Evolutionary conservation across 2,329 filamentous ascomycete species (phyloP), one percentile per base, ranked within the genome.

Genomic region (Calonectria honghensis): DNA sequence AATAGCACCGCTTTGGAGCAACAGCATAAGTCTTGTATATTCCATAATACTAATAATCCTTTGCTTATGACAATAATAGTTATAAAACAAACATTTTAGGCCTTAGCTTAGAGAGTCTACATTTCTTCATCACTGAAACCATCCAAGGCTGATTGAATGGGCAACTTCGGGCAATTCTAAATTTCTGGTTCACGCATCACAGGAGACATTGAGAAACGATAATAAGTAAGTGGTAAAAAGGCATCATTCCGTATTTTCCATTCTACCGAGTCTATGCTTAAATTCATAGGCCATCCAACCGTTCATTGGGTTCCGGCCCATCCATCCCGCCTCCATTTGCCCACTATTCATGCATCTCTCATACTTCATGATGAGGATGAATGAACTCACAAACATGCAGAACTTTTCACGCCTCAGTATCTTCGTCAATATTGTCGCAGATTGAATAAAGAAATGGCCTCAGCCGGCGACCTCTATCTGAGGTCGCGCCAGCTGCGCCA

Each of bases 251-350:
- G 72, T 83, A 76, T 81, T 81, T 80, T 84, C 79, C 80, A 83
- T 83, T 84, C 82, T 84, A 85, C 83, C 81, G 76, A 84, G 79
- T 85, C 83, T 84, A 85, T 83, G 79, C 82, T 81, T 79, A 81
- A 82, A 81, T 80, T 81, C 80, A 82, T 76, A 79, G 77, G 78
- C 79, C 77, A 68, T 80, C 74, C 74, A 67, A 79, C 79, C 75
- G 73, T 77, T 77, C 76, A 59, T 79, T 39, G 73, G 67, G 75
- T 75, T 78, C 75, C 77, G 78, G 79, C 76, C 76, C 76, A 77
- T 73, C 75, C 72, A 77, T 74, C 76, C 69, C 77, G 71, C 76
- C 75, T 74, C 68, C 73, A 74, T 76, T 76, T 71, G 76, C 75
- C 74, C 63, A 74, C 72, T 78, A 76, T 70, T 75, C 77, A 81